phyloP scores from a whole-genome alignment of 768 basidiomycete genomes.

The Hygrocybe coccinea region DNA sequence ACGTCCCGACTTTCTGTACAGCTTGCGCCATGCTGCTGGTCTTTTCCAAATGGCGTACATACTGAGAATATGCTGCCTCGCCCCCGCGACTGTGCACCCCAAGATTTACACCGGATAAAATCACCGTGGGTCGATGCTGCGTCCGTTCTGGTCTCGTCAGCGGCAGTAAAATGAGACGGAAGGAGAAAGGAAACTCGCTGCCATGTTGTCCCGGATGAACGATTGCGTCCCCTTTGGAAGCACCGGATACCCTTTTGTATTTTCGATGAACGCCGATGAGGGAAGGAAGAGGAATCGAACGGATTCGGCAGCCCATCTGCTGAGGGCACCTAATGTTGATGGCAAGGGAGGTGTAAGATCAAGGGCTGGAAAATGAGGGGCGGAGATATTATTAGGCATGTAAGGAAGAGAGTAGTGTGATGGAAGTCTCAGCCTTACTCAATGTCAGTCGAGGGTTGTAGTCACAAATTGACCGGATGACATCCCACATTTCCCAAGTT shows the following conservation, averaged over 20 bases:
- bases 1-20: slow-evolving; percentile 60
- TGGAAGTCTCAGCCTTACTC: slow-evolving; percentile 46
- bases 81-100: slow-evolving; percentile 76
- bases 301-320: slow-evolving; percentile 91
- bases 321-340: slow-evolving; percentile 64
- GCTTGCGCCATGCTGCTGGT: slow-evolving; percentile 67
- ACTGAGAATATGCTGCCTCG: slow-evolving; percentile 84
- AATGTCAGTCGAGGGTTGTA: slow-evolving; percentile 71
- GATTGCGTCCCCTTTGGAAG: slow-evolving; percentile 88
- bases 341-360: slow-evolving; percentile 90
- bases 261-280: slow-evolving; percentile 87
- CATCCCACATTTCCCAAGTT: slow-evolving; percentile 99
- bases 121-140: slow-evolving; percentile 81
- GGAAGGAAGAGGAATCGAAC: slow-evolving; percentile 87
- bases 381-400: neutral
- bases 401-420: neutral
- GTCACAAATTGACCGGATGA: slow-evolving; percentile 83
- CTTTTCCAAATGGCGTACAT: slow-evolving; percentile 77
- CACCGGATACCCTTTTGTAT: slow-evolving; percentile 95
- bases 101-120: slow-evolving; percentile 65
- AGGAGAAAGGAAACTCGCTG: slow-evolving; percentile 43
- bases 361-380: slow-evolving; percentile 54
- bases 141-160: slow-evolving; percentile 17
- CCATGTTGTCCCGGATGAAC: slow-evolving; percentile 87
- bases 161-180: slow-evolving; percentile 6